Evolutionary conservation across 306 rosid species (phyloP).

Genomic region (Quercus berberidifolia): DNA sequence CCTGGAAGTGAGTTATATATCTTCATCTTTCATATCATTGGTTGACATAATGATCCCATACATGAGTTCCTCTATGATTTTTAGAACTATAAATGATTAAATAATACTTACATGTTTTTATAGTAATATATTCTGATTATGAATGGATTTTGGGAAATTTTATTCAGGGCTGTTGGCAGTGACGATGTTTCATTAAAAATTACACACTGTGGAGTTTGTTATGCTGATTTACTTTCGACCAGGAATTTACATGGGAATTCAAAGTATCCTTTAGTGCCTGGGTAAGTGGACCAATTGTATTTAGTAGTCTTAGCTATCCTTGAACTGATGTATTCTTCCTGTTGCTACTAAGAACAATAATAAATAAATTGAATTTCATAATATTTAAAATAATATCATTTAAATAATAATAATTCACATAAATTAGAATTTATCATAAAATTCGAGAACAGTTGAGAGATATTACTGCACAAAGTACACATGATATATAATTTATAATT

Average conservation of each 20-base stretch:
- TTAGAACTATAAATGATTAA: not conserved
- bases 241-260: slow-evolving; percentile 54
- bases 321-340: too few species aligned
- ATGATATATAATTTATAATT: too few species aligned
- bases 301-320: not conserved
- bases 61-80: not conserved
- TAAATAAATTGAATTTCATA: too few species aligned
- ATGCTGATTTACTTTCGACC: slow-evolving; percentile 64
- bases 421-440: too few species aligned
- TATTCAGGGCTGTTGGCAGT: slow-evolving; percentile 50
- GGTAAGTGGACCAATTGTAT: slow-evolving; percentile 35
- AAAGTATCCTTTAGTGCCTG: slow-evolving; percentile 72
- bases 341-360: too few species aligned
- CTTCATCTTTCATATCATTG: not conserved
- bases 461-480: too few species aligned
- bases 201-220: slow-evolving; percentile 81
- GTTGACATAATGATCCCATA: not conserved
- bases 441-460: too few species aligned
- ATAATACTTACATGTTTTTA: not conserved
- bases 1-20: not conserved
- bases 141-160: not conserved
- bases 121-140: not conserved
- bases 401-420: too few species aligned
- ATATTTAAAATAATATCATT: too few species aligned
- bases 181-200: slow-evolving; percentile 69